phyloP scores from a whole-genome alignment of 2,329 filamentous ascomycete species.

The Herpotrichia juniperi region DNA sequence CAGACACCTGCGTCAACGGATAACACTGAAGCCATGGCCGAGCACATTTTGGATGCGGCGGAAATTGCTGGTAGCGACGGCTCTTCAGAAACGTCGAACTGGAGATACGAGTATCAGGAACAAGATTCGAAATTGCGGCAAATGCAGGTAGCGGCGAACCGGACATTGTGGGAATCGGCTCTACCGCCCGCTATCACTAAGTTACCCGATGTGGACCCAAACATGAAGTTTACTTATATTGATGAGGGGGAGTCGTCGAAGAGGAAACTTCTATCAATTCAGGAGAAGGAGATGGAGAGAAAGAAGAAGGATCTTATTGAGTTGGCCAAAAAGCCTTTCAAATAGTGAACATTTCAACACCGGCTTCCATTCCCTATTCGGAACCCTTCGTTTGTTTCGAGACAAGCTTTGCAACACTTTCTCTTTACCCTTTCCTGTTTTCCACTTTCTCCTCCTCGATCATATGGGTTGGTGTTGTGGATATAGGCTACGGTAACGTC shows the following conservation, averaged over 20 bases:
- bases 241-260: not conserved
- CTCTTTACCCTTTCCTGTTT: not conserved
- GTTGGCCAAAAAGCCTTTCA: not conserved
- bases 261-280: not conserved
- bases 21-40: conserved; percentile 9
- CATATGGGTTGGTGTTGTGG: not conserved
- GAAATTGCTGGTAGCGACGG: not conserved
- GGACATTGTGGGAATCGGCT: conserved; percentile 25
- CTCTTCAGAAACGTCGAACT: conserved; percentile 8
- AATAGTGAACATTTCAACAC: too few relatives aligned
- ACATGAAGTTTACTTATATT: not conserved
- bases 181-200: conserved; percentile 16
- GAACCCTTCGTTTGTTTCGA: too few relatives aligned
- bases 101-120: conserved; percentile 8
- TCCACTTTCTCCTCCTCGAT: not conserved
- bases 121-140: conserved; percentile 8
- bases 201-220: not conserved
- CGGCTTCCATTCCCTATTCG: too few relatives aligned
- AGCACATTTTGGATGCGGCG: too few relatives aligned
- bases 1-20: not conserved
- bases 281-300: too few relatives aligned
- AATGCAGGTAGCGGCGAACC: conserved; percentile 17
- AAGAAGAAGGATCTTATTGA: not conserved
- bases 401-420: too few relatives aligned
- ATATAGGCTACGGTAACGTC: not conserved